Evolutionary conservation across 2,329 filamentous ascomycete genomes (phyloP).

Genomic region (Colletotrichum cuscutae): DNA sequence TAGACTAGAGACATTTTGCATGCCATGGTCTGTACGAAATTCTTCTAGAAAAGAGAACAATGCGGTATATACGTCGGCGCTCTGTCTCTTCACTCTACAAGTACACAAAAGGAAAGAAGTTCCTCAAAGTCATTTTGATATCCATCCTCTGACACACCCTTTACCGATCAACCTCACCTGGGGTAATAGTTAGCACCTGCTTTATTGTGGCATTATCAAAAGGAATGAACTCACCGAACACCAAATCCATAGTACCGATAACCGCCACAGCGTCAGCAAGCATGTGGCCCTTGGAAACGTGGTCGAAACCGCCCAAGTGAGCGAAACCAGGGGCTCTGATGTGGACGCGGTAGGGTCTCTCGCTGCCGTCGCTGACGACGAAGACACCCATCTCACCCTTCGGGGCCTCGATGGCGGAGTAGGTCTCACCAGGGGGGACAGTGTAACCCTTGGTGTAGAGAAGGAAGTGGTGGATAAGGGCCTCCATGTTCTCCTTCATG

Average conservation of each 20-base stretch:
- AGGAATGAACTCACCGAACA: constrained; percentile 74
- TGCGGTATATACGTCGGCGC: constrained; percentile 39
- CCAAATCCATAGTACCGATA: constrained; percentile 89
- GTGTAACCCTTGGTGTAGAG: constrained; percentile 99
- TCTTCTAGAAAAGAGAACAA: constrained; percentile 35
- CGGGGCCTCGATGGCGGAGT: constrained; percentile 97
- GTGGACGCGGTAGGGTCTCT: constrained; percentile 97
- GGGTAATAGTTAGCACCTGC: constrained; percentile 44
- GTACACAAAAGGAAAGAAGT: constrained; percentile 39
- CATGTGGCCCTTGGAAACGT: constrained; percentile 90
- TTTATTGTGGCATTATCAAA: neutral
- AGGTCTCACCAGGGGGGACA: constrained; percentile 97
- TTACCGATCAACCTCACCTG: constrained; percentile 72
- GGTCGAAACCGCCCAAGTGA: constrained; percentile 93
- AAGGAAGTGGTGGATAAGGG: constrained; percentile 98
- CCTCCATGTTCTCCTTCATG: constrained; percentile 99
- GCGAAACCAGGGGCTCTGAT: constrained; percentile 97
- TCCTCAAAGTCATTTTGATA: constrained; percentile 29
- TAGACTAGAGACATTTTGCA: neutral
- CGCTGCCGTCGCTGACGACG: constrained; percentile 93
- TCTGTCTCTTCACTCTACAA: constrained; percentile 40
- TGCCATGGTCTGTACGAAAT: constrained; percentile 1
- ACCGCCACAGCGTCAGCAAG: constrained; percentile 97
- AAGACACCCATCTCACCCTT: constrained; percentile 99
- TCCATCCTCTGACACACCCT: constrained; percentile 36